Evolutionary conservation across 352 stramenopile species (phyloP), one percentile per base, ranked within the genome.

Genomic region (Pythium graminicola): DNA sequence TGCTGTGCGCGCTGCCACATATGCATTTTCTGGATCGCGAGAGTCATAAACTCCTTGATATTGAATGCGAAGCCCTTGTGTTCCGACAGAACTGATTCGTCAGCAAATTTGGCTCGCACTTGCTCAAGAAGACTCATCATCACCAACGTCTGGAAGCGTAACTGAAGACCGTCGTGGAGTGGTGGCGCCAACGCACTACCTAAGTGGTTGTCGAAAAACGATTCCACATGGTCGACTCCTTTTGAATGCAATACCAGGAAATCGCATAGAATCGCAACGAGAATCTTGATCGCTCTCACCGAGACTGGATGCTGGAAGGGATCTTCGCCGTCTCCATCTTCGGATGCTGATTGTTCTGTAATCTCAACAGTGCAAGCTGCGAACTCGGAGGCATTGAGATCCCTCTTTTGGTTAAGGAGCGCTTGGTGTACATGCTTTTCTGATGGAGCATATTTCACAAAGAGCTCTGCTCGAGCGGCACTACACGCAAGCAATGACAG

Each of bases 1-100:
- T 86, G 70, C 46, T 89, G 78, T 9, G 78, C 61, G 22, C 70
- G 66, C 42, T 89, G 78, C 78, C 76, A 89, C 27, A 65, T 67
- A 20, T 84, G 73, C 72, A 87, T 87, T 35, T 78, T 85, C 27
- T 55, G 49, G 22, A 86, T 66, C 3, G 66, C 63, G 31, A 86
- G 62, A 24, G 64, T 71, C 19, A 85, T 60, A 33, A 89, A 85
- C 5, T 77, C 70, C 22, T 77, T 75, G 22, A 86, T 57, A 41
- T 86, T 89, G 24, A 54, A 29, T 8, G 53, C 72, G 45, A 85
- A 86, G 7, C 64, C 31, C 40, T 79, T 83, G 61, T 84, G 67
- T 0, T 83, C 67, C 0, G 60, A 52, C 5, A 85, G 42, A 31
- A 81, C 41, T 14, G 62, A 59, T 10, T 78, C 70, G 42, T 82